Evolutionary conservation across 257 asterid species (phyloP).

Genomic region (Rehmannia glutinosa): DNA sequence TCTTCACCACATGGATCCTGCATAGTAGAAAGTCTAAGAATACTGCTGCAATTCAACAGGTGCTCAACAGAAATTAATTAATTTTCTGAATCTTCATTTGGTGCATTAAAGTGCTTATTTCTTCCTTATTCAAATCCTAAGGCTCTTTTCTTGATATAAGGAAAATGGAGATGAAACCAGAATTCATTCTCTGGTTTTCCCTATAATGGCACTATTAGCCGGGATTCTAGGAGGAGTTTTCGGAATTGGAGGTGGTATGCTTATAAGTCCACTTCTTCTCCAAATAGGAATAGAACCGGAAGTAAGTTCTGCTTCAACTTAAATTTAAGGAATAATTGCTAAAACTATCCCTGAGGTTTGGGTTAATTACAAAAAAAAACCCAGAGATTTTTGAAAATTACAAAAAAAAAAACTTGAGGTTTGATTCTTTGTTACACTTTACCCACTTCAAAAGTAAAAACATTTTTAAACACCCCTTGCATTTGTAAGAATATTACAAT

Average conservation of each 20-base stretch:
- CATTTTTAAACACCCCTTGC: too few species aligned
- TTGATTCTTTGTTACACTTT: too few species aligned
- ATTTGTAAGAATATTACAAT: too few species aligned
- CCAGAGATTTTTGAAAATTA: too few species aligned
- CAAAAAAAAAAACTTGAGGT: too few species aligned
- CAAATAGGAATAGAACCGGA: conserved; percentile 74
- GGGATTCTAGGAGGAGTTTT: conserved; percentile 84
- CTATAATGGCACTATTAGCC: conserved; percentile 76
- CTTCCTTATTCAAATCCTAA: background rate
- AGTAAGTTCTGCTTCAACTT: conserved; percentile 35
- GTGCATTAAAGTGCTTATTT: background rate
- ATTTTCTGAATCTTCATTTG: too few species aligned
- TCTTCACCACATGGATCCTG: conserved; percentile 60
- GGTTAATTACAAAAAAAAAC: background rate
- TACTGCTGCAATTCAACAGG: conserved; percentile 38
- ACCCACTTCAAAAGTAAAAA: too few species aligned
- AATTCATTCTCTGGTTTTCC: conserved; percentile 35
- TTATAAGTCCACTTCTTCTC: conserved; percentile 79
- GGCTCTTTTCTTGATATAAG: conserved; percentile 27
- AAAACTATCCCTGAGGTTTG: background rate
- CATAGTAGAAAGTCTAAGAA: conserved; percentile 21
- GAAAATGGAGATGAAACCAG: conserved; percentile 28
- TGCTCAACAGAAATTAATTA: conserved; percentile 6
- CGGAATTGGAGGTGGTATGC: conserved; percentile 98
- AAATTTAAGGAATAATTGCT: background rate